Evolutionary conservation across 352 stramenopile genomes (phyloP), one percentile per base, ranked within the genome.

Genomic region (Phytophthora uliginosa): DNA sequence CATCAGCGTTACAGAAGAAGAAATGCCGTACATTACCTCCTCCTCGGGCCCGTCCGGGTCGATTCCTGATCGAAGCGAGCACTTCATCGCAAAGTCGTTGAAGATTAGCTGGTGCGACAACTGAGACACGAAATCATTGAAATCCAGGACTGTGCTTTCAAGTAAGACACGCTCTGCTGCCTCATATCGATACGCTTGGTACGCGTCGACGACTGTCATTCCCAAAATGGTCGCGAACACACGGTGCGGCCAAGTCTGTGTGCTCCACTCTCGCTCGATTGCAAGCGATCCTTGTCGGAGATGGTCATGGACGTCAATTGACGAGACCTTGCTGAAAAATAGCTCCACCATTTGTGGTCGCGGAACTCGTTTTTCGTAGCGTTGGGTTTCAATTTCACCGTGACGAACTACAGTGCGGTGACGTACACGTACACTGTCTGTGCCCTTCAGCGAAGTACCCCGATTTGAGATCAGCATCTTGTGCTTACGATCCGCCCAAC

Each of bases 321-420:
- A 10, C 15, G 42, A 51, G 17, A 51, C 31, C n/a, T 7, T 24
- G 3, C 13, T 22, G 10, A 53, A 53, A 31, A 53, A 28, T 0
- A 53, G 20, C 47, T 53, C 47, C n/a, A 53, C 20, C 47, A 53
- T 53, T 31, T 53, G 47, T 31, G 47, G 47, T 31, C 47, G 18
- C 5, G 47, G 9, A 8, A 53, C 12, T 8, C 3, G 18, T 28
- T 24, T 53, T 31, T 53, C 47, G n/a, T 28, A 26, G n/a, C 47
- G 47, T 8, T 24, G 15, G 17, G 38, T 47, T 47, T 47, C 18
- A 51, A 28, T 4, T 28, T 53, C 3, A 7, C 9, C 20, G 10
- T 28, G 0, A 7, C 18, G 20, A 31, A 53, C n/a, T 7, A 31
- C 20, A 6, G 18, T n/a, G 10, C 20, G 47, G 13, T 53, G 47